Base-by-base conservation (phyloP, 2,329 filamentous ascomycete species). In the Penicillium sclerotigenum region DNA sequence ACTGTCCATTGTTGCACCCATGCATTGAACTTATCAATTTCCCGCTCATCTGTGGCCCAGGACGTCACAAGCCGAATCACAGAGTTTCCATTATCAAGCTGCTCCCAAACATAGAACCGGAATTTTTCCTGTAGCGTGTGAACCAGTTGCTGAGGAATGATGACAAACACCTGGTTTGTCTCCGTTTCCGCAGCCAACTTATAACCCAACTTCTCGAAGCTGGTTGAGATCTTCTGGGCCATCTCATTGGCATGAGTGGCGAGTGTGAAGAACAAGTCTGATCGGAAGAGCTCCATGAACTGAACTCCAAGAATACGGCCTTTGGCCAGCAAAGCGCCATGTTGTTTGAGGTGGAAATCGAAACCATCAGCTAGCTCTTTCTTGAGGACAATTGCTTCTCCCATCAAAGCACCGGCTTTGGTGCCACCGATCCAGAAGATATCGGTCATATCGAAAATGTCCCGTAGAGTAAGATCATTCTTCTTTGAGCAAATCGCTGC, bases 351-450 rank as follows among this genome's bases (percentile, higher is more conserved):
- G 56, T 80, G 79, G 58, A 81, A 81, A 46, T 76, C 75, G 56
- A 79, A 82, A 33, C 79, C 80, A 5, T 75, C 68, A 0, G 79
- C 76, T 0, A 81, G 65, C 5, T 57, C 51, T 28, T 78, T 69
- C 47, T 79, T 79, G 26, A 81, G 76, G 0, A 82, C 73, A 7
- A 82, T 76, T 1, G 79, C 80, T 56, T 82, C 80, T 1, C 80
- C 80, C 4, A 82, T 70, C 4, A 82, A 61, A 0, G 79, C 79
- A 1, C 80, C 80, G 58, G 79, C 79, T 59, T 82, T 82, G 5
- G 80, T 82, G 0, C 80, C 80, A 3, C 80, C 80, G 36, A 82
- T 81, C 80, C 80, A 82, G 68, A 82, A 82, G 20, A 82, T 79
- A 52, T 82, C 80, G 0, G 77, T 79, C 38, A 80, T 61, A 5